These are phyloP conservation scores for Sphaerobolus stellatus DNA, from an alignment of 1,284 basidiomycete genomes.

Conservation along the genomic window DNA sequence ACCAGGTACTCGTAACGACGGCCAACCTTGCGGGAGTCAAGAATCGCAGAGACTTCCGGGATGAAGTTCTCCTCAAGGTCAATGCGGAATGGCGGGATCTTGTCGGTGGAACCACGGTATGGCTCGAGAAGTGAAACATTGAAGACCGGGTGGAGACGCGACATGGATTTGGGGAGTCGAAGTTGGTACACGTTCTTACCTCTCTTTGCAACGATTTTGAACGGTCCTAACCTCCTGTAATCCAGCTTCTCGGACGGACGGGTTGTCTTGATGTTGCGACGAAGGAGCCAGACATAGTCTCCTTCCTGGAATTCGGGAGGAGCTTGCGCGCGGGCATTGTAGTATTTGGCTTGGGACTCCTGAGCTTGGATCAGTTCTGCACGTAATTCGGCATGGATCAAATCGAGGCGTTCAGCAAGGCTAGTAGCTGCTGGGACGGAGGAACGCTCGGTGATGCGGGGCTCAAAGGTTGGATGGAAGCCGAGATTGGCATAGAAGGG, in stretches of 20 bases:
- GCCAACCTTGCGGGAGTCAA: no score
- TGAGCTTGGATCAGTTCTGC: not conserved
- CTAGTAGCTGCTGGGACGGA: not conserved
- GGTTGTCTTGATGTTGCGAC: not conserved
- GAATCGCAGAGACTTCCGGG: no score
- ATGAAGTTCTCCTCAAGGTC: no score
- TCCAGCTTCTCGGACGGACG: not conserved
- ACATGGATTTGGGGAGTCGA: not conserved
- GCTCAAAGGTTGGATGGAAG: not conserved
- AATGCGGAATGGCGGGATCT: no score
- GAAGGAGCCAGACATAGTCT: slow-evolving; percentile 13
- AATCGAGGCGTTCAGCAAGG: not conserved
- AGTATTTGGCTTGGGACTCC: not conserved
- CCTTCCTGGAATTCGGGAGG: not conserved
- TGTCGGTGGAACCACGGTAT: no score
- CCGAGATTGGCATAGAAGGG: not conserved
- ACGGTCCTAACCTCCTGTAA: not conserved
- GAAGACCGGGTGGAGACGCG: not conserved
- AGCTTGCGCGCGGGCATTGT: not conserved
- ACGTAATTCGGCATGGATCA: not conserved
- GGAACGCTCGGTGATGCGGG: not conserved
- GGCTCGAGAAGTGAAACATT: no score
- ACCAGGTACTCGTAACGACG: no score
- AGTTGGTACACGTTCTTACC: not conserved
- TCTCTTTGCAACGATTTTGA: not conserved